Evolutionary conservation across 306 rosid genomes (phyloP).

Genomic region (Rosa persica): DNA sequence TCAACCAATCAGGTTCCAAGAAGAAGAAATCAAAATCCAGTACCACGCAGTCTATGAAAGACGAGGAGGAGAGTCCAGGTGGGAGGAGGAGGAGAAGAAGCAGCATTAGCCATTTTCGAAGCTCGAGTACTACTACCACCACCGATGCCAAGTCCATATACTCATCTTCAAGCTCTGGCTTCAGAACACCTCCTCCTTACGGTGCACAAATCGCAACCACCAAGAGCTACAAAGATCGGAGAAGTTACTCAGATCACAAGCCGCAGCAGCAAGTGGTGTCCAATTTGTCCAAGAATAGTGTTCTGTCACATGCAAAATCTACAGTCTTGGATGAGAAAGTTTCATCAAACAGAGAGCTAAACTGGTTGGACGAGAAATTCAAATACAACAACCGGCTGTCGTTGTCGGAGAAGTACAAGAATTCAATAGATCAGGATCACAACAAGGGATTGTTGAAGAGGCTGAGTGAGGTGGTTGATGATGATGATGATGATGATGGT

Average conservation of each 20-base stretch:
- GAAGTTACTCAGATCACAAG: slow-evolving; percentile 58
- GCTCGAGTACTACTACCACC: slow-evolving; percentile 43
- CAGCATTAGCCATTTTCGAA: slow-evolving; percentile 89
- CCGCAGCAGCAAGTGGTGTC: slow-evolving; percentile 27
- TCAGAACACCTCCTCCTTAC: slow-evolving; percentile 76
- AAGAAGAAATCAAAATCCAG: slow-evolving; percentile 80
- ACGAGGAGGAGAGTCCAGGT: slow-evolving; percentile 68
- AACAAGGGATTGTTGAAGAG: slow-evolving; percentile 31
- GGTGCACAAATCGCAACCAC: slow-evolving; percentile 54
- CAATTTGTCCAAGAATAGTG: slow-evolving; percentile 35
- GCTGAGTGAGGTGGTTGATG: slow-evolving; percentile 29
- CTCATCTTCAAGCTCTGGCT: slow-evolving; percentile 74
- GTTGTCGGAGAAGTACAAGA: slow-evolving; percentile 51
- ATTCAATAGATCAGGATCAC: slow-evolving; percentile 31
- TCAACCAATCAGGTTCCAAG: slow-evolving; percentile 81
- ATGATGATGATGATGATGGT: slow-evolving; percentile 64
- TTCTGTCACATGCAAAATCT: slow-evolving; percentile 23
- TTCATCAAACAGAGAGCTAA: slow-evolving; percentile 37
- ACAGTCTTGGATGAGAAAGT: slow-evolving; percentile 42
- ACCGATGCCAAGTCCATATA: slow-evolving; percentile 57
- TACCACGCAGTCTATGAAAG: slow-evolving; percentile 66
- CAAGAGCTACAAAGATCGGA: slow-evolving; percentile 68
- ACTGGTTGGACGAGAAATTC: slow-evolving; percentile 38
- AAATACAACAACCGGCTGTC: slow-evolving; percentile 32
- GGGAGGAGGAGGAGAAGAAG: slow-evolving; percentile 75